Evolutionary conservation across 352 stramenopile species (phyloP).

Genomic region (Phytophthora agathidicida): DNA sequence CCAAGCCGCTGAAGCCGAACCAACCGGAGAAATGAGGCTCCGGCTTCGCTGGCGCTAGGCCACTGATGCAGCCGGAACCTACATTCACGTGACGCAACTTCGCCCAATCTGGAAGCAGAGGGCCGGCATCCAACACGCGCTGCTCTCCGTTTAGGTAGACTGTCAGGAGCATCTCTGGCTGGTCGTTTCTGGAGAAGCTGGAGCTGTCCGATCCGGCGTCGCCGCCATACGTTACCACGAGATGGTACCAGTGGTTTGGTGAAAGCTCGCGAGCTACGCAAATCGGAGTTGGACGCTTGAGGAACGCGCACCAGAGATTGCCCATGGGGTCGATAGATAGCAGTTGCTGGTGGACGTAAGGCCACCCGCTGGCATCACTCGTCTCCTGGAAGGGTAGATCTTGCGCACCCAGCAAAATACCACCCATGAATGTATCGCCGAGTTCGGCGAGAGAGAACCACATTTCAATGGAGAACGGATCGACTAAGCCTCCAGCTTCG

Average conservation of each 20-base stretch:
- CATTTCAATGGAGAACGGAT: slow-evolving; percentile 61
- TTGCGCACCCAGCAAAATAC: slow-evolving; percentile 68
- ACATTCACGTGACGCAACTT: slow-evolving; percentile 59
- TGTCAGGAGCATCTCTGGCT: slow-evolving; percentile 34
- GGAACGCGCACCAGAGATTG: slow-evolving; percentile 63
- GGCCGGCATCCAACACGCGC: slow-evolving; percentile 40
- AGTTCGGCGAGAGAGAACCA: slow-evolving; percentile 74
- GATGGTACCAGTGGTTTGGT: slow-evolving; percentile 72
- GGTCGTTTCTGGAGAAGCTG: slow-evolving; percentile 32
- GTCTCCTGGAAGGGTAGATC: slow-evolving; percentile 52
- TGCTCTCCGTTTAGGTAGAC: slow-evolving; percentile 75
- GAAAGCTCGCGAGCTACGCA: slow-evolving; percentile 56
- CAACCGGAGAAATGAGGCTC: slow-evolving; percentile 66
- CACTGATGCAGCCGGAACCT: slow-evolving; percentile 71
- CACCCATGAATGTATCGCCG: slow-evolving; percentile 58
- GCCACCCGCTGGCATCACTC: slow-evolving; percentile 44
- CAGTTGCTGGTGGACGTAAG: slow-evolving; percentile 66
- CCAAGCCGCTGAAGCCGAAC: slow-evolving; percentile 74
- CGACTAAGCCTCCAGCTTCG: slow-evolving; percentile 17
- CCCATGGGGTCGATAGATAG: slow-evolving; percentile 66
- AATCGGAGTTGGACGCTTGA: slow-evolving; percentile 50
- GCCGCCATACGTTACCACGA: slow-evolving; percentile 59
- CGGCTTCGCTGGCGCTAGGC: slow-evolving; percentile 50
- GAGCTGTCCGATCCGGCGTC: slow-evolving; percentile 20
- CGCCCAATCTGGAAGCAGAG: slow-evolving; percentile 53